Evolutionary conservation across 2,329 filamentous ascomycete genomes (phyloP).

Genomic region (Fusarium zealandicum): DNA sequence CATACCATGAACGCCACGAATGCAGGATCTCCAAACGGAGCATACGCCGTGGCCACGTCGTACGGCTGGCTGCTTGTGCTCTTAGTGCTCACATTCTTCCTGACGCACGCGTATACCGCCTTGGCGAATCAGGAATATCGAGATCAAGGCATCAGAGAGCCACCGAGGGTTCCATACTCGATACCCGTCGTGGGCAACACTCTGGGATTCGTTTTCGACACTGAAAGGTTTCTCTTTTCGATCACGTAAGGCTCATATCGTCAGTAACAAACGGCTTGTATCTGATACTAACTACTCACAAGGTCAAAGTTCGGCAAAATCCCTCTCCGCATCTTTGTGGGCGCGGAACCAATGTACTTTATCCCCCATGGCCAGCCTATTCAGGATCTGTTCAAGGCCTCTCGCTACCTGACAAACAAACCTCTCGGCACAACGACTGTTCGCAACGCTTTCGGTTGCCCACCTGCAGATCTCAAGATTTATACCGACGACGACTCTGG

Average conservation of each 20-base stretch:
- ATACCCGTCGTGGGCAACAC: constrained; percentile 27
- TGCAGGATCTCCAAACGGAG: not conserved
- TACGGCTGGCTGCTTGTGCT: not conserved
- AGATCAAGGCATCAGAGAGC: constrained; percentile 1
- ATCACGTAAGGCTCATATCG: not conserved
- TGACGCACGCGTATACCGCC: constrained; percentile 18
- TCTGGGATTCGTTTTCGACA: constrained; percentile 23
- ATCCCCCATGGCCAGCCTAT: constrained; percentile 27
- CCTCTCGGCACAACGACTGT: constrained; percentile 23
- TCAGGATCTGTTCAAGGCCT: constrained; percentile 23
- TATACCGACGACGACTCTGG: constrained; percentile 17
- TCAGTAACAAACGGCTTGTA: too few relatives aligned
- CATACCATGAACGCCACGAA: constrained; percentile 10
- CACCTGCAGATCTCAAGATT: constrained; percentile 9
- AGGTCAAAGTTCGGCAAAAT: constrained; percentile 30
- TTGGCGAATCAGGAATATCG: constrained; percentile 8
- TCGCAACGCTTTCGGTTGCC: constrained; percentile 28
- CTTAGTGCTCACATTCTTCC: constrained; percentile 1
- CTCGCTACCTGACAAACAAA: constrained; percentile 25
- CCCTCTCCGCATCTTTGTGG: constrained; percentile 25
- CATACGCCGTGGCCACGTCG: not conserved
- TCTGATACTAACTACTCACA: not conserved
- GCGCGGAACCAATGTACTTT: constrained; percentile 29
- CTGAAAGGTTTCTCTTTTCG: constrained; percentile 21
- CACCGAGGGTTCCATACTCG: constrained; percentile 27